A percentile compares a stretch with the other conserved stretches of the same genome.
These are phyloP conservation scores for Choiromyces venosus DNA, from an alignment of 495 filamentous ascomycete genomes.

Conservation along the genomic window DNA sequence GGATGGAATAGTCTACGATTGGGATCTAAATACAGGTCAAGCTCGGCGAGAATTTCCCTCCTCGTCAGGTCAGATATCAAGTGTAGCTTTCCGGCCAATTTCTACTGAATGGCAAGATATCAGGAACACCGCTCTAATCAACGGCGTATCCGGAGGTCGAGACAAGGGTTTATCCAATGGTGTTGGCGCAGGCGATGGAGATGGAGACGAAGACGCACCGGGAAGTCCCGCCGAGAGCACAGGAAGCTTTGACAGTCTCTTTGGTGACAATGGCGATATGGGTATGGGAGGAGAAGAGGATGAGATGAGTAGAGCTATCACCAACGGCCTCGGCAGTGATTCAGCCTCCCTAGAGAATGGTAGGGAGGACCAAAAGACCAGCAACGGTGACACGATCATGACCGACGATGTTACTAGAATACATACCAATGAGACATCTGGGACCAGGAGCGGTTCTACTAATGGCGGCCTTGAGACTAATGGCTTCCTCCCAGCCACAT, in stretches of 20 bases:
- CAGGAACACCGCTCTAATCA: conserved; percentile 26
- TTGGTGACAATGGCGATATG: conserved; percentile 58
- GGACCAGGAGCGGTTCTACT: background rate
- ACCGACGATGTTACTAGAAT: conserved; percentile 5
- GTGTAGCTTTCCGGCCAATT: conserved; percentile 71
- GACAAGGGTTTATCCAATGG: conserved; percentile 48
- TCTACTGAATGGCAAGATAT: conserved; percentile 32
- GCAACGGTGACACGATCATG: conserved; percentile 1
- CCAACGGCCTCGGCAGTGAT: conserved; percentile 47
- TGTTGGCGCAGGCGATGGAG: conserved; percentile 44
- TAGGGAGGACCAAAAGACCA: conserved; percentile 4
- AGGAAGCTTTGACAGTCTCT: conserved; percentile 48
- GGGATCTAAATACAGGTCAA: conserved; percentile 88
- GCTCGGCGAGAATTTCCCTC: conserved; percentile 63
- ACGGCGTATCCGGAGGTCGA: conserved; percentile 28
- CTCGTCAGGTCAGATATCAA: conserved; percentile 75
- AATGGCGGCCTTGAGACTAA: background rate
- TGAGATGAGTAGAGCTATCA: conserved; percentile 75
- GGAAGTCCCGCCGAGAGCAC: conserved; percentile 37
- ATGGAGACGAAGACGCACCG: conserved; percentile 53
- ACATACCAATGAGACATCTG: background rate
- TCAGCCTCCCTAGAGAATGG: conserved; percentile 6
- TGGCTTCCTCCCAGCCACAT: background rate
- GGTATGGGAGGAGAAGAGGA: conserved; percentile 69
- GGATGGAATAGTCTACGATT: conserved; percentile 90